A percentile compares a stretch with the other conserved stretches of the same genome.
These are phyloP conservation scores for Sporothrix mexicana DNA, from an alignment of 2,329 filamentous ascomycete species.

Conservation along the genomic window DNA sequence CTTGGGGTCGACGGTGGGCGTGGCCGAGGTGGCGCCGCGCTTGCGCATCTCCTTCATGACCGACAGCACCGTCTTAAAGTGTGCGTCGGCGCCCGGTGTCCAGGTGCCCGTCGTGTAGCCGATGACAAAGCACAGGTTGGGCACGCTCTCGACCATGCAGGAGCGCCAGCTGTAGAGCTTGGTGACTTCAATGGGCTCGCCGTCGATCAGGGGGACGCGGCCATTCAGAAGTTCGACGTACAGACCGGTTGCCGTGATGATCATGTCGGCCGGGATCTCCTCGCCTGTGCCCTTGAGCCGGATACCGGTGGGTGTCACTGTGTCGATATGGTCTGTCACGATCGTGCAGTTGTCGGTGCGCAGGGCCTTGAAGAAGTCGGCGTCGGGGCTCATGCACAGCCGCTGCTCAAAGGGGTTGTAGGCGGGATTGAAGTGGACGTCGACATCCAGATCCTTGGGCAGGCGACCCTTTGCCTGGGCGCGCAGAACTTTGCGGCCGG, in stretches of 20 bases:
- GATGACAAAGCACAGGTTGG: conserved; percentile 63
- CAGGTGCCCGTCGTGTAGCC: conserved; percentile 67
- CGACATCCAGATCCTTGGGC: conserved; percentile 58
- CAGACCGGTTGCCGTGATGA: conserved; percentile 70
- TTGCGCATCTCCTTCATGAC: conserved; percentile 37
- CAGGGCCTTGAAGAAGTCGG: conserved; percentile 58
- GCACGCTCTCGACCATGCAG: conserved; percentile 66
- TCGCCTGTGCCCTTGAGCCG: conserved; percentile 45
- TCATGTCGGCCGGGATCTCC: conserved; percentile 61
- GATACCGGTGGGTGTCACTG: conserved; percentile 52
- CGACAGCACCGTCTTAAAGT: conserved; percentile 35
- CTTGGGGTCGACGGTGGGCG: conserved; percentile 38
- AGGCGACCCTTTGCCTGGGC: conserved; percentile 55
- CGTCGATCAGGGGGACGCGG: conserved; percentile 59
- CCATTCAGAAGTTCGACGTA: conserved; percentile 61
- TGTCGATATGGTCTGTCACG: conserved; percentile 54
- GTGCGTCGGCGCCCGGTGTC: conserved; percentile 64
- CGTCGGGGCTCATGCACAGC: conserved; percentile 68
- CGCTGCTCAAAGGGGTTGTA: conserved; percentile 77
- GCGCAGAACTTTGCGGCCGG: conserved; percentile 56
- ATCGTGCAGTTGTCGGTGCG: conserved; percentile 49
- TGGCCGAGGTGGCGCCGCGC: conserved; percentile 37
- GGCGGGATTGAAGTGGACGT: conserved; percentile 67
- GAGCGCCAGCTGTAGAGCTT: conserved; percentile 63
- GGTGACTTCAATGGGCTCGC: conserved; percentile 49